Base-by-base conservation (phyloP, 164 flowering plant species). In the Vitis amurensis region DNA sequence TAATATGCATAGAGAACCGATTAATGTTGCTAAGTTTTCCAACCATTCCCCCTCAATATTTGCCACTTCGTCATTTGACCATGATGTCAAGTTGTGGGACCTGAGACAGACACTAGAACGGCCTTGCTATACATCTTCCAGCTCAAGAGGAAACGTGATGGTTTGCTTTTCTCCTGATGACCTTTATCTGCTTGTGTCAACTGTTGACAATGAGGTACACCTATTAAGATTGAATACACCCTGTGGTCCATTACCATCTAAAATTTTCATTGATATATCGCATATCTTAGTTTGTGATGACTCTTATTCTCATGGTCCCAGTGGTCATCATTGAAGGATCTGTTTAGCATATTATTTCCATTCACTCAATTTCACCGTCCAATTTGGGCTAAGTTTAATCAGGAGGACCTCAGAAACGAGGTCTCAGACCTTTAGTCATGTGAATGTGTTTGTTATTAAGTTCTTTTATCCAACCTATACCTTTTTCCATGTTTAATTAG, bases 121-220 rank as follows among this genome's bases (percentile, higher is more conserved):
- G 29, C 86, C 88, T 47, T 87, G 91, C 74, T 87, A 78, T 63
- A 77, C 87, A 30, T 75, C 80, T 67, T 76, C 86, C 59, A 87
- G 91, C 78, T 80, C 85, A 17, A 80, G 88, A 74, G 91, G 88
- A 74, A 87, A 87, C 70, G 86, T 87, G 29, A 87, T 85, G 89
- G 88, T 78, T 67, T 83, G 88, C 80, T 87, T 87, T 74, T 87
- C 91, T 68, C 89, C 86, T 16, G 91, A 87, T 69, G 91, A 87
- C 71, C 83, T 72, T 61, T 87, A 80, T 81, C 78, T 87, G 52
- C 82, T 87, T 11, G 80, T 83, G 4, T 87, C 91, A 8, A 83
- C 91, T 57, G 84, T 87, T 30, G 91, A 87, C 76, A 87, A 87
- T 66, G 87, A 87, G 91, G 91, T 87, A 83, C 9, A 51, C 23